phyloP scores from a whole-genome alignment of 345 rosid species.

The Acer negundo region DNA sequence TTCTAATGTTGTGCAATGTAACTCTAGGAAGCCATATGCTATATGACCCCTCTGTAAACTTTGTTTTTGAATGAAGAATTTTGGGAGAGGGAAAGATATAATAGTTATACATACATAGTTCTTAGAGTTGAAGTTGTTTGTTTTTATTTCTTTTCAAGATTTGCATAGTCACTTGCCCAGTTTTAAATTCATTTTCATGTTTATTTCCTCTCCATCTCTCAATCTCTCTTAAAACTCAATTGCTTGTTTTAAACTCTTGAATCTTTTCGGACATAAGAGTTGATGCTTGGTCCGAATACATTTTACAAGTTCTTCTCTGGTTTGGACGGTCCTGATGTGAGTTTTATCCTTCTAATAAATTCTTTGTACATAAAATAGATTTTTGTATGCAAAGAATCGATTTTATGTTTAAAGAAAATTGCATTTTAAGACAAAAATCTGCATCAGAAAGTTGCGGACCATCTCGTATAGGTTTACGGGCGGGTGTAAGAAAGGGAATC shows the following conservation, averaged over 20 bases:
- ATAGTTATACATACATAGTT: not conserved
- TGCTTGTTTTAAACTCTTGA: not conserved
- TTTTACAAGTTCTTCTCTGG: not conserved
- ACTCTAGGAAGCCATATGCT: not conserved
- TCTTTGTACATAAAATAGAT: not conserved
- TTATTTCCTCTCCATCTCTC: not conserved
- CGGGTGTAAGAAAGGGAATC: too few relatives aligned
- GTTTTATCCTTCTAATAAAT: too few relatives aligned
- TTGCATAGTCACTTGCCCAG: not conserved
- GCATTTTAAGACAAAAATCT: too few relatives aligned
- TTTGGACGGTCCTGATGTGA: not conserved
- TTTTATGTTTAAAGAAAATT: not conserved
- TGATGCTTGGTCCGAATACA: not conserved
- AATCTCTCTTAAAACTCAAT: not conserved
- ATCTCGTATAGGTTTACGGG: too few relatives aligned
- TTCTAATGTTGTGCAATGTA: not conserved
- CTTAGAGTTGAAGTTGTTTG: not conserved
- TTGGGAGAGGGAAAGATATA: slow-evolving; percentile 4
- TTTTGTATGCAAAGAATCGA: not conserved
- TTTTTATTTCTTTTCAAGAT: not conserved
- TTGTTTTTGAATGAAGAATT: not conserved
- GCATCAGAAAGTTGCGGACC: not conserved
- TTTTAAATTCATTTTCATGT: not conserved
- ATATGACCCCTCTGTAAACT: slow-evolving; percentile 7
- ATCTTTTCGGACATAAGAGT: not conserved